Conservation (phyloP, 345 rosid species). For the Jatropha curcas region DNA sequence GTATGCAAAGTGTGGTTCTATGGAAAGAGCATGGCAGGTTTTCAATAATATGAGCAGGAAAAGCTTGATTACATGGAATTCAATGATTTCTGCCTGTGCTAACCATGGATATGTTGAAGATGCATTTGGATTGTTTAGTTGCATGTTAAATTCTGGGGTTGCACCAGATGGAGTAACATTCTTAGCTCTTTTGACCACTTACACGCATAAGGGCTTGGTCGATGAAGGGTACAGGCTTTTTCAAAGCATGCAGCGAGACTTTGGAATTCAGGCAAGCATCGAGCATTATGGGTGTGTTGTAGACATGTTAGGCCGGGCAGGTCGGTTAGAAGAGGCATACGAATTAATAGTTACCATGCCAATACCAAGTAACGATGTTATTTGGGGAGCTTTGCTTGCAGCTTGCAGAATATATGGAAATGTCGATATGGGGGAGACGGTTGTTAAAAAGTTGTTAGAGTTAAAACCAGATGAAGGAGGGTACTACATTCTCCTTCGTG, state of each 20-base stretch:
- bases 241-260: conserved; percentile 19
- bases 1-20: conserved; percentile 39
- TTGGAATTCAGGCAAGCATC: conserved; percentile 19
- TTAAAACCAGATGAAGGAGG: conserved; percentile 24
- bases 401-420: conserved; percentile 21
- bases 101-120: conserved; percentile 28
- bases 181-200: conserved; percentile 30
- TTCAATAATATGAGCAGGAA: conserved; percentile 29
- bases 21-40: conserved; percentile 31
- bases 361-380: conserved; percentile 15
- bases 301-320: conserved; percentile 24
- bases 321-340: conserved; percentile 20
- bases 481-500: conserved; percentile 14
- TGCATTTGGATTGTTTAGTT: conserved; percentile 20
- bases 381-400: conserved; percentile 23
- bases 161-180: conserved; percentile 32
- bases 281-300: conserved; percentile 23
- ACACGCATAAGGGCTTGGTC: conserved; percentile 27
- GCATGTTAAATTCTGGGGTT: conserved; percentile 23
- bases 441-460: conserved; percentile 18
- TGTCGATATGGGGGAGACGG: conserved; percentile 20
- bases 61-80: conserved; percentile 42
- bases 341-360: conserved; percentile 14
- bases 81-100: conserved; percentile 38
- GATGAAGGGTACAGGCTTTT: conserved; percentile 37